Conservation (phyloP, 139 green algal species). For the Picochlorum costavermella region DNA sequence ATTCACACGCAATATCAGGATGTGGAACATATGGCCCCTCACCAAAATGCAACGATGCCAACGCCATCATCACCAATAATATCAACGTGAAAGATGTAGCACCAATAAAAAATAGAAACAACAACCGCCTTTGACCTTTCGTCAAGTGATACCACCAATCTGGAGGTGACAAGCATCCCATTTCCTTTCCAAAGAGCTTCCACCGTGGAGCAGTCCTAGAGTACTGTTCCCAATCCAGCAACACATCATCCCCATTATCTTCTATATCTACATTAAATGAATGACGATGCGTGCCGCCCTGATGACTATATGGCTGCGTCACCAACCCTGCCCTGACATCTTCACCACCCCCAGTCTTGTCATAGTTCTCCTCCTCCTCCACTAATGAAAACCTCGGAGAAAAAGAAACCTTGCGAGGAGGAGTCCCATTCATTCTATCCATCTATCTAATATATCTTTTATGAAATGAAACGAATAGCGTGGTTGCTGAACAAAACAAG, state of each 20-base stretch:
- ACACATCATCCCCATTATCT: slow-evolving; percentile 42
- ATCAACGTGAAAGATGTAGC: background rate
- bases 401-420: no score
- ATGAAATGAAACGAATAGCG: no score
- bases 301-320: slow-evolving; percentile 1
- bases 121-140: slow-evolving; percentile 13
- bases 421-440: no score
- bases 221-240: slow-evolving; percentile 55
- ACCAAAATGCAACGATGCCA: slow-evolving; percentile 8
- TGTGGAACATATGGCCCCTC: background rate
- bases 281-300: slow-evolving; percentile 10
- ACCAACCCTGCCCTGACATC: background rate
- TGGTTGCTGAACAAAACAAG: no score
- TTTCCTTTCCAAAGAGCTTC: slow-evolving; percentile 28
- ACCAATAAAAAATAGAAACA: slow-evolving; percentile 6
- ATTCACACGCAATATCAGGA: slow-evolving; percentile 32
- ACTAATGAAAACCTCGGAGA: no score
- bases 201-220: slow-evolving; percentile 10
- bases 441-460: no score
- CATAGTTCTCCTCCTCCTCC: no score
- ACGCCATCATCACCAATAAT: slow-evolving; percentile 9
- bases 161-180: slow-evolving; percentile 9
- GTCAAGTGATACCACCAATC: slow-evolving; percentile 23
- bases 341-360: no score
- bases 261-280: slow-evolving; percentile 45